Base-by-base conservation (phyloP, 2,329 filamentous ascomycete species). In the Claviceps sp. region DNA sequence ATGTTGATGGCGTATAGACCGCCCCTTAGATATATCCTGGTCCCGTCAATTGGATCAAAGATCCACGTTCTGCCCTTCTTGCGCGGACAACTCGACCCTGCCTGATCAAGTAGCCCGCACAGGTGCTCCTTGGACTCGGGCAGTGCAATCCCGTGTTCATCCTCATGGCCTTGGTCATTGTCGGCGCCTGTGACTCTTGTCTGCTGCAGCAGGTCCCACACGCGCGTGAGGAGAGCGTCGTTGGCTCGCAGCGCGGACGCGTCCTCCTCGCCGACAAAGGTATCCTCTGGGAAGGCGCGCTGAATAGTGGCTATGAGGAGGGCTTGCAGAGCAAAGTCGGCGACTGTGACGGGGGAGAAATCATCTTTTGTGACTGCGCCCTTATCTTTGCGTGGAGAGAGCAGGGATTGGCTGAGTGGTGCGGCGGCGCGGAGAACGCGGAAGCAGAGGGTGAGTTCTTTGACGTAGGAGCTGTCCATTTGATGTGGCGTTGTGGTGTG, bases 21-120 rank as follows among this genome's bases (percentile, higher is more conserved):
- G 5, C 74, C 72, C 11, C 67, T 64, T 8, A 81, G 66, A 51
- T 77, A 81, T 0, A 76, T 78, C 63, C 76, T 73, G 2, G 78
- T 81, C 7, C 78, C 78, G 56, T 81, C 78, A 34, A 81, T 80
- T 0, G 78, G 78, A 58, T 81, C 78, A 57, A 81, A 79, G 0
- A 81, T 70, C 77, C 78, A 81, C 8, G 72, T 71, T 14, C 76
- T 62, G 7, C 70, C 72, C 2, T 60, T 51, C 3, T 59, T 57
- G 6, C 60, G 64, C 4, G 69, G 72, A 16, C 61, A 61, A 24
- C 69, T 69, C 20, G 65, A 57, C 34, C 73, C 71, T 54, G 76
- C 78, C 56, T 68, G 69, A 61, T 81, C 77, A 45, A 81, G 74
- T 54, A 77, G 63, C 49, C 72, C 68, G 59, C 76, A 78, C 63